Percentiles rank a stretch among this genome's conserved stretches.
These are phyloP conservation scores for Bauhinia variegata DNA, from an alignment of 306 rosid species.

Conservation along the genomic window DNA sequence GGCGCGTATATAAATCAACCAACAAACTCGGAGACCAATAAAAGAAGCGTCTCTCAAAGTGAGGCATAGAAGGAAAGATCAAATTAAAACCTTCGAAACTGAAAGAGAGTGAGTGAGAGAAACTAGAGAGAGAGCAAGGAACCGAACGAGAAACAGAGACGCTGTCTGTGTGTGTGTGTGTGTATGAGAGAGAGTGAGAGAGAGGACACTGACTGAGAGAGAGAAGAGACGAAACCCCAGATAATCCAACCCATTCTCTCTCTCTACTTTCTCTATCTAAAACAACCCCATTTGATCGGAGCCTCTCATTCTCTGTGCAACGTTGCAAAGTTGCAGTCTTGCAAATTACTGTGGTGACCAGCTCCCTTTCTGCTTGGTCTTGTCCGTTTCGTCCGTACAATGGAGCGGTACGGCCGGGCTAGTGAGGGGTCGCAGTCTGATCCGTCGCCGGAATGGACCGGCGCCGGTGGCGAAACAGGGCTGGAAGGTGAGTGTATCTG, in stretches of 20 bases:
- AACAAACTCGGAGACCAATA: conserved; percentile 41
- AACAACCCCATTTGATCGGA: conserved; percentile 64
- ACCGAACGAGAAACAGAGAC: conserved; percentile 44
- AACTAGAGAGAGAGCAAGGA: conserved; percentile 41
- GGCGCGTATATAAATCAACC: conserved; percentile 60
- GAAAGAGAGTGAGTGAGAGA: conserved; percentile 43
- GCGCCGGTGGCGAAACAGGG: conserved; percentile 52
- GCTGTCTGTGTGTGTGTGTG: conserved; percentile 25
- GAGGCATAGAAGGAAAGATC: conserved; percentile 33
- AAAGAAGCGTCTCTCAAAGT: conserved; percentile 24
- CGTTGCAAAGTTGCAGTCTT: conserved; percentile 9
- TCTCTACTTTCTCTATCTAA: conserved; percentile 43
- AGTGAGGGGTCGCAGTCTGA: conserved; percentile 79
- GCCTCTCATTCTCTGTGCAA: conserved; percentile 45
- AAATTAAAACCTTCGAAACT: conserved; percentile 48
- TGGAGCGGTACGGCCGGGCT: conserved; percentile 84
- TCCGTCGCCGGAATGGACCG: conserved; percentile 86
- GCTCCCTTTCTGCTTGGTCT: conserved; percentile 28
- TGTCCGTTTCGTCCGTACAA: conserved; percentile 59
- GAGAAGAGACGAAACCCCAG: conserved; percentile 38
- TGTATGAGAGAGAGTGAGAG: too few relatives aligned
- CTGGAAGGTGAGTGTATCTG: conserved; percentile 59
- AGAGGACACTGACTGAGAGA: too few relatives aligned
- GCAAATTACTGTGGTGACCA: conserved; percentile 32
- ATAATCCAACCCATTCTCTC: conserved; percentile 47